These are phyloP conservation scores for Steccherinum ochraceum DNA, from an alignment of 768 basidiomycete genomes.

Conservation along the genomic window DNA sequence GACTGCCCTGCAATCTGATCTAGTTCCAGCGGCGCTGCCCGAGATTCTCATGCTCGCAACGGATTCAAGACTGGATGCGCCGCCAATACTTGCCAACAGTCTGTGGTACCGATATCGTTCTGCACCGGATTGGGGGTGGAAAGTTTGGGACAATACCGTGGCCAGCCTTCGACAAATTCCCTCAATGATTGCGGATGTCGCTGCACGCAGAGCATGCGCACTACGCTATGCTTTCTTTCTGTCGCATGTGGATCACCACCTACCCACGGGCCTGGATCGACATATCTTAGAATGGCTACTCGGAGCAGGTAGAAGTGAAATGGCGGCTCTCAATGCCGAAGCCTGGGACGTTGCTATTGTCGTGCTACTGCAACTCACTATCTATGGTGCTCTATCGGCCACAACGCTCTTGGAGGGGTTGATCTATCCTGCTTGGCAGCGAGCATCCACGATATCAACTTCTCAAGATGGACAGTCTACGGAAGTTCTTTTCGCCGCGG, in stretches of 20 bases:
- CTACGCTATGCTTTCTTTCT: conserved; percentile 67
- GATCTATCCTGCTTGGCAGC: conserved; percentile 74
- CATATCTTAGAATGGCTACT: conserved; percentile 69
- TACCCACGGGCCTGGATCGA: conserved; percentile 65
- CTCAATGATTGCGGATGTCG: conserved; percentile 33
- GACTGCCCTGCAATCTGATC: not conserved
- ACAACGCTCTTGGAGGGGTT: conserved; percentile 70
- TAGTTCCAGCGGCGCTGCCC: conserved; percentile 34
- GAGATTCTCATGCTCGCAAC: conserved; percentile 65
- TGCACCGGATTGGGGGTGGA: conserved; percentile 70
- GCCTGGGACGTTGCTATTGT: conserved; percentile 63
- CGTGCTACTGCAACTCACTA: conserved; percentile 57
- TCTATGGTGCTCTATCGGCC: conserved; percentile 62
- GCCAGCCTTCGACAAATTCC: conserved; percentile 68
- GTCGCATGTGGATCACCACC: conserved; percentile 67
- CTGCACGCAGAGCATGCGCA: conserved; percentile 45
- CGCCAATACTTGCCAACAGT: conserved; percentile 65
- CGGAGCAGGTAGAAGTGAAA: conserved; percentile 59
- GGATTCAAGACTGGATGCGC: conserved; percentile 52
- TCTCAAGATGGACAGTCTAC: conserved; percentile 34
- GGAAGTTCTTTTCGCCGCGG: conserved; percentile 50
- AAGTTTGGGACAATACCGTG: conserved; percentile 79
- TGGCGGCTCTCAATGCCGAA: conserved; percentile 50
- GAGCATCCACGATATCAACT: conserved; percentile 36
- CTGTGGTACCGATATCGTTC: conserved; percentile 82